Conservation (phyloP, 2,329 filamentous ascomycete species). For the Fusarium setosum region DNA sequence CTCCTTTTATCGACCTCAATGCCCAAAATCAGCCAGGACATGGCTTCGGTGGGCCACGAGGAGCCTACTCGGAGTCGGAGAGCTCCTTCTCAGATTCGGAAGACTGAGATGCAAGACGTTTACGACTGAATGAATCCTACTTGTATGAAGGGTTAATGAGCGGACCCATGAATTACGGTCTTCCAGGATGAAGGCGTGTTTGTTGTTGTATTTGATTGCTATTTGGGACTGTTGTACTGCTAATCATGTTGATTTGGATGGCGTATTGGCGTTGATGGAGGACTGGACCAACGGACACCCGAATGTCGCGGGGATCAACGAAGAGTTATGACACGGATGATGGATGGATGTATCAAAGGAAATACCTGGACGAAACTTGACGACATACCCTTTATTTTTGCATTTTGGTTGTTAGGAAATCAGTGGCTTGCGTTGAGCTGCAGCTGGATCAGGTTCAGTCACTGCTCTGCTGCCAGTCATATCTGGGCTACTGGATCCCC, state of each 20-base stretch:
- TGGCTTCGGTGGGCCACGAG: conserved; percentile 16
- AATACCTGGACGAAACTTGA: not conserved
- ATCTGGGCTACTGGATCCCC: not conserved
- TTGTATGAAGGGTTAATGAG: conserved; percentile 7
- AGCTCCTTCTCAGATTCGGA: conserved; percentile 14
- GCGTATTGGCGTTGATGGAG: conserved; percentile 28
- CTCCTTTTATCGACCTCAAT: conserved; percentile 39
- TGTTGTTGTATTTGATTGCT: not conserved
- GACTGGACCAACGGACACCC: not conserved
- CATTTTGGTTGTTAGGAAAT: not conserved
- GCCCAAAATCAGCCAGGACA: conserved; percentile 35
- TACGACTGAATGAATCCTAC: not conserved
- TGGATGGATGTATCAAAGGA: conserved; percentile 14
- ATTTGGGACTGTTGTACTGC: conserved; percentile 20
- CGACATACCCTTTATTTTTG: not conserved
- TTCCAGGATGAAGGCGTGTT: not conserved
- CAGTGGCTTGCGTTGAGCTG: not conserved
- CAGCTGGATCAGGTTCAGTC: not conserved
- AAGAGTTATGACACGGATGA: conserved; percentile 1
- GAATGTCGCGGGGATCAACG: not conserved
- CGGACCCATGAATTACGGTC: not conserved
- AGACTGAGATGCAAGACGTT: not conserved
- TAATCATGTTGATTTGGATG: conserved; percentile 23
- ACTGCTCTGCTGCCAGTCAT: no score
- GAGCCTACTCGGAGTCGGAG: conserved; percentile 8